Evolutionary conservation across 2,329 filamentous ascomycete species (phyloP).

Genomic region (Scedosporium dehoogii): DNA sequence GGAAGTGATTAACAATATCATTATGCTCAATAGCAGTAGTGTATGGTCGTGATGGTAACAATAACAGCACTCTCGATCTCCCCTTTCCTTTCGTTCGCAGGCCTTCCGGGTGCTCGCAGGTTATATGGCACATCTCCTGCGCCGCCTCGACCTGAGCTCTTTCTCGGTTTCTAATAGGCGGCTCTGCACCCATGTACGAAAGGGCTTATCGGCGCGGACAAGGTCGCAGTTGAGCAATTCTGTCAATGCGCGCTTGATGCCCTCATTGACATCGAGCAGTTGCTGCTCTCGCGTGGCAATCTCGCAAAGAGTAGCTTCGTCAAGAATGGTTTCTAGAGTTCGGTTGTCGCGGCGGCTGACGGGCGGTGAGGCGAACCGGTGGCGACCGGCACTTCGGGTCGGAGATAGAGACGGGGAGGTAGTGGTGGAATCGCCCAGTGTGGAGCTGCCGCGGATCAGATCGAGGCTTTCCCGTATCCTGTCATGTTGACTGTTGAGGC

Average conservation of each 20-base stretch:
- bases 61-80: neutral
- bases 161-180: slow-evolving; percentile 51
- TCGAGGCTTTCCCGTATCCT: slow-evolving; percentile 41
- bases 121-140: slow-evolving; percentile 31
- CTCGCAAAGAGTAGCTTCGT: slow-evolving; percentile 37
- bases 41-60: neutral
- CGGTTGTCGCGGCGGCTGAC: slow-evolving; percentile 3
- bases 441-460: slow-evolving; percentile 31
- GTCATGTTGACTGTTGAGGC: slow-evolving; percentile 44
- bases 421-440: slow-evolving; percentile 19
- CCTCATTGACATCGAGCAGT: slow-evolving; percentile 47
- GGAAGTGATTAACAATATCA: neutral
- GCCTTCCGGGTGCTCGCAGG: neutral
- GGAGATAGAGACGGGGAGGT: slow-evolving; percentile 51
- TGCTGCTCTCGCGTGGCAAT: slow-evolving; percentile 43
- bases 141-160: slow-evolving; percentile 42
- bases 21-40: neutral
- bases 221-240: slow-evolving; percentile 51
- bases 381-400: slow-evolving; percentile 44
- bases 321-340: slow-evolving; percentile 29
- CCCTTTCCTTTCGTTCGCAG: neutral
- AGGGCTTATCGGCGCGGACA: slow-evolving; percentile 38
- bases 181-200: slow-evolving; percentile 49
- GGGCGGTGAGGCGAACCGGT: slow-evolving; percentile 6
- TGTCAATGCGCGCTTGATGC: slow-evolving; percentile 51